Percentiles rank a stretch among this genome's conserved stretches.
phyloP scores from a whole-genome alignment of 2,329 filamentous ascomycete genomes.

The Pseudogymnoascus destructans region DNA sequence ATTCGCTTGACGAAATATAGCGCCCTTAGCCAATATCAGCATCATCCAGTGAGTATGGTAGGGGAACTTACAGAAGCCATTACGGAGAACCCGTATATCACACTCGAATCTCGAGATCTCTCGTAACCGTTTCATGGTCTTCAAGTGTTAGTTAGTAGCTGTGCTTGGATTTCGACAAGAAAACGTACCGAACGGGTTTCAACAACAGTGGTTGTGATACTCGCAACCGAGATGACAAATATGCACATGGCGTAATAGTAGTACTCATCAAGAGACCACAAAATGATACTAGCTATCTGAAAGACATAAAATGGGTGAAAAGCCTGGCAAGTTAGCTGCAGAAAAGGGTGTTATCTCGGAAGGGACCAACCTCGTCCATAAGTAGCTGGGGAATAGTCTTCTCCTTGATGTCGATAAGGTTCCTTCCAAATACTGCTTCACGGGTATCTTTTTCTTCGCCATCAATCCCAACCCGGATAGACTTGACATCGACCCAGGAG shows the following conservation, averaged over 20 bases:
- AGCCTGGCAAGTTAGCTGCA: slow-evolving; percentile 37
- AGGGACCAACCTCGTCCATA: slow-evolving; percentile 60
- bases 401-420: slow-evolving; percentile 84
- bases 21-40: slow-evolving; percentile 42
- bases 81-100: slow-evolving; percentile 82
- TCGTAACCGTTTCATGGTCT: slow-evolving; percentile 79
- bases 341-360: slow-evolving; percentile 4
- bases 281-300: slow-evolving; percentile 81
- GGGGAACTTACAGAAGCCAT: slow-evolving; percentile 65
- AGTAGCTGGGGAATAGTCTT: slow-evolving; percentile 74
- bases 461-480: slow-evolving; percentile 68
- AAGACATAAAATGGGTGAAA: slow-evolving; percentile 99
- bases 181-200: slow-evolving; percentile 67
- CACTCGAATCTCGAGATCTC: slow-evolving; percentile 94
- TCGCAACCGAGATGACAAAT: slow-evolving; percentile 85
- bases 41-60: slow-evolving; percentile 10
- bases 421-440: slow-evolving; percentile 76
- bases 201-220: slow-evolving; percentile 76
- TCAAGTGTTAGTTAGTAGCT: slow-evolving; percentile 10
- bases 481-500: slow-evolving; percentile 64
- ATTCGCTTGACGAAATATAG: slow-evolving; percentile 69
- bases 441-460: slow-evolving; percentile 76
- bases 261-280: slow-evolving; percentile 94
- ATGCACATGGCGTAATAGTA: slow-evolving; percentile 97
- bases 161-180: slow-evolving; percentile 13